Evolutionary conservation across 169 alveolate genomes (phyloP).

Genomic region (Eimeria falciformis): DNA sequence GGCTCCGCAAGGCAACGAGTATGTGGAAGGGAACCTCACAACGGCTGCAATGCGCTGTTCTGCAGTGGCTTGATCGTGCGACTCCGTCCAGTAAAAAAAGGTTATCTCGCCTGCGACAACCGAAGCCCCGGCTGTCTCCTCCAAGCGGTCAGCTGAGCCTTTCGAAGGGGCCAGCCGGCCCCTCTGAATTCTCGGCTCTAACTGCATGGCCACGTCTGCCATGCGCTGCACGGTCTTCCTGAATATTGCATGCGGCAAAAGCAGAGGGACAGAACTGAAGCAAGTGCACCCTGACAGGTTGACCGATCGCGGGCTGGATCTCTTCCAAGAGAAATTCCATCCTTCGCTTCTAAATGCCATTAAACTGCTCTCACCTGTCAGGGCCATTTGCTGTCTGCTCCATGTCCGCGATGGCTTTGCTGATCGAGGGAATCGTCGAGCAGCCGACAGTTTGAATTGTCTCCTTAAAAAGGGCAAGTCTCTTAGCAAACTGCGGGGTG

Average conservation of each 20-base stretch:
- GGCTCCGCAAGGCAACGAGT: not conserved
- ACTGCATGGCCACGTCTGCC: conserved; percentile 74
- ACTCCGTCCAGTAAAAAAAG: conserved; percentile 64
- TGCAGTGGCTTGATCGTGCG: conserved; percentile 32
- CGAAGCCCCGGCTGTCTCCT: not conserved
- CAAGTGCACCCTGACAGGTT: too few relatives aligned
- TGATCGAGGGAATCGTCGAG: conserved; percentile 62
- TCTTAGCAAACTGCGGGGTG: conserved; percentile 68
- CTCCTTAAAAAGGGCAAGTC: conserved; percentile 53
- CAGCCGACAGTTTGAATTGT: conserved; percentile 39
- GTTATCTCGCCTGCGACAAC: conserved; percentile 26
- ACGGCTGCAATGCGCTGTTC: conserved; percentile 67
- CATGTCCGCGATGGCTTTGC: conserved; percentile 65
- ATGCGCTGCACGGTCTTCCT: conserved; percentile 76
- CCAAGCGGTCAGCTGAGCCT: conserved; percentile 13
- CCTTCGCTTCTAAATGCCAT: too few relatives aligned
- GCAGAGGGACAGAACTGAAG: too few relatives aligned
- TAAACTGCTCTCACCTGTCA: conserved; percentile 59
- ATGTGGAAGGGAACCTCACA: not conserved
- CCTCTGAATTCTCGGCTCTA: conserved; percentile 57
- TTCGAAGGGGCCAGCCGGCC: conserved; percentile 51
- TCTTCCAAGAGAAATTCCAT: too few relatives aligned
- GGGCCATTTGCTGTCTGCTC: conserved; percentile 75
- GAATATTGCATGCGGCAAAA: not conserved
- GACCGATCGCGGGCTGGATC: too few relatives aligned